phyloP scores from a whole-genome alignment of 2,329 filamentous ascomycete genomes.

The Arthroderma sp. region DNA sequence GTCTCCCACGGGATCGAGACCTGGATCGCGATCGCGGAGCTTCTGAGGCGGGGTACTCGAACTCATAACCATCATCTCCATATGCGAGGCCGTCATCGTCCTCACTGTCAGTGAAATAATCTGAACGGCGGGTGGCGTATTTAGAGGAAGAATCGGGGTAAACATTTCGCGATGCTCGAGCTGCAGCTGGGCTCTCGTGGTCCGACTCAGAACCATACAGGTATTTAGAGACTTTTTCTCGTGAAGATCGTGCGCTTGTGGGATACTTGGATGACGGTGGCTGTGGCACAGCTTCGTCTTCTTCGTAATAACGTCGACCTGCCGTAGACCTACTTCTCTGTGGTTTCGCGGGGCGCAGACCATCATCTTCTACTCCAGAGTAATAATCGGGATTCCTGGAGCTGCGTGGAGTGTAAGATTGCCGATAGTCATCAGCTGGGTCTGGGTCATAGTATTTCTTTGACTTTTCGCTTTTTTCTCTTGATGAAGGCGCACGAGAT shows the following conservation, averaged over 20 bases:
- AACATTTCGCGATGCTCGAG: not conserved
- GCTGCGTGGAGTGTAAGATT: constrained; percentile 7
- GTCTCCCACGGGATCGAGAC: not conserved
- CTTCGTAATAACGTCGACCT: not conserved
- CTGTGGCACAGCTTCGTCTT: not conserved
- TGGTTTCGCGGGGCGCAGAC: constrained; percentile 11
- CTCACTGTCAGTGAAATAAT: too few species aligned
- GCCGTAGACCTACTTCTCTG: constrained; percentile 10
- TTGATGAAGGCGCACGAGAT: constrained; percentile 9
- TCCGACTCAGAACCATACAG: not conserved
- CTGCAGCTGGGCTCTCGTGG: not conserved
- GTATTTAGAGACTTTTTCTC: not conserved
- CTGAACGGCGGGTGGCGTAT: too few species aligned
- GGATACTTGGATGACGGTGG: constrained; percentile 9
- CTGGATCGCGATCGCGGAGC: constrained; percentile 1
- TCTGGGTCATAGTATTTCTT: constrained; percentile 20
- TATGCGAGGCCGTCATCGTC: constrained; percentile 1
- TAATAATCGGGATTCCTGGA: constrained; percentile 14
- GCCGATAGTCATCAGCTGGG: constrained; percentile 14
- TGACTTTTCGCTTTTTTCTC: constrained; percentile 13
- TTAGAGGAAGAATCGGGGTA: not conserved
- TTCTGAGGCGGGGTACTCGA: not conserved
- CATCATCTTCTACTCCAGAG: constrained; percentile 18
- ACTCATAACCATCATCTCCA: constrained; percentile 6
- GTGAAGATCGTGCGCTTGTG: not conserved